These are phyloP conservation scores for Penicillium diatomitis DNA, from an alignment of 495 filamentous ascomycete species.

Conservation along the genomic window DNA sequence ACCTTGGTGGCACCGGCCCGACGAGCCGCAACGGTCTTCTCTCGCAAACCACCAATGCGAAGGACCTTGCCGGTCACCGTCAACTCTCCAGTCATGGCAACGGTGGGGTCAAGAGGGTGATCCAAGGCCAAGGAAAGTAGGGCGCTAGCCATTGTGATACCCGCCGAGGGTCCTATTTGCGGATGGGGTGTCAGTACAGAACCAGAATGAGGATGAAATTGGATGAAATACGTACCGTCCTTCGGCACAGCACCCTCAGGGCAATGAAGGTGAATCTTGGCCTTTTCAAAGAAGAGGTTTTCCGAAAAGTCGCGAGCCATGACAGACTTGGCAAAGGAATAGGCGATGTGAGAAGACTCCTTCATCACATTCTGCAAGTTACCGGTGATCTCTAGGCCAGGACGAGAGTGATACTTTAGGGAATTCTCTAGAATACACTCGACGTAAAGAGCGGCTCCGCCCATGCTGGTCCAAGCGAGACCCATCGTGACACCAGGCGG, in stretches of 20 bases:
- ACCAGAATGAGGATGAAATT: not conserved
- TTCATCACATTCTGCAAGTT: conserved; percentile 98
- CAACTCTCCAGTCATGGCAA: conserved; percentile 98
- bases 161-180: conserved; percentile 64
- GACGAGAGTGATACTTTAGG: conserved; percentile 58
- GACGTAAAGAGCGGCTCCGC: conserved; percentile 91
- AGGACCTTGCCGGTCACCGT: conserved; percentile 97
- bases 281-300: conserved; percentile 95
- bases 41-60: conserved; percentile 87
- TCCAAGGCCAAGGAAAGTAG: conserved; percentile 78
- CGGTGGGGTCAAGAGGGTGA: conserved; percentile 65
- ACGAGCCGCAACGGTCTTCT: conserved; percentile 98
- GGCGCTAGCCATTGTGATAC: conserved; percentile 94
- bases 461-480: conserved; percentile 96
- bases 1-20: conserved; percentile 90
- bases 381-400: conserved; percentile 81
- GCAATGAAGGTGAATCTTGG: conserved; percentile 90
- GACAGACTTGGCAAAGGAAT: conserved; percentile 87
- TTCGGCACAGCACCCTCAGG: conserved; percentile 96
- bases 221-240: conserved; percentile 50
- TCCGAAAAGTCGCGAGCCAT: conserved; percentile 76
- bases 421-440: conserved; percentile 89
- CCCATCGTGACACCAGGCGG: conserved; percentile 99
- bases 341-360: conserved; percentile 87
- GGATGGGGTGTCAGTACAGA: conserved; percentile 3